Evolutionary conservation across 2,329 filamentous ascomycete species (phyloP), one percentile per base, ranked within the genome.

Genomic region (Camillea tinctor): DNA sequence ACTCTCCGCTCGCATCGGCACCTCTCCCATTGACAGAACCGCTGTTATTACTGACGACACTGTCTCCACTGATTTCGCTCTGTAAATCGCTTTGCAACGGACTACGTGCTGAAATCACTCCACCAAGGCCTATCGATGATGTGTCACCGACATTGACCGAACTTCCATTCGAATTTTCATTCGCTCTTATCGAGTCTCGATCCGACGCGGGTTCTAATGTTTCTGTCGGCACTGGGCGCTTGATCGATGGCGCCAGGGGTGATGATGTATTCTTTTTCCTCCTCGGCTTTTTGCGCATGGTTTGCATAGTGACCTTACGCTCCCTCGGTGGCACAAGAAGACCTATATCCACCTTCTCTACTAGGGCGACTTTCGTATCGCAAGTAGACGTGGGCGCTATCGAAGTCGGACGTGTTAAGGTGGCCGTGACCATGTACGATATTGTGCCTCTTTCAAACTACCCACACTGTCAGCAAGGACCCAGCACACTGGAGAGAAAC

Each of bases 361-460:
- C 79, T 7, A 97, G 80, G 61, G 88, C 87, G 21, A 99, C 83
- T 70, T 93, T 93, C 62, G 88, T 85, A 66, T 96, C 92, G 76
- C 91, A 95, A 40, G 86, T 90, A 9, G 88, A 84, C 2, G 89
- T 93, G 1, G 94, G 89, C 15, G 89, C 84, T 63, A 97, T 96
- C 5, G 93, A 88, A 0, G 91, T 95, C 20, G 95, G 94, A 59
- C 93, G 87, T 20, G 94, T 98, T 59, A 98, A 76, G 8, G 93
- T 97, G 30, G 94, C 90, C 5, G 92, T 94, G 68, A 98, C 85
- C 79, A 94, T 87, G 77, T 98, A 99, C 20, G 90, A 89, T 69
- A 99, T 92, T 1, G 92, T 93, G 40, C 95, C 95, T 72, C 94
- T 88, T 77, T 98, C 95, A 75, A 99, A 99, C 93, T 98, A 75